phyloP scores from a whole-genome alignment of 2,329 filamentous ascomycete genomes.

The Ambrosiella beaveri region DNA sequence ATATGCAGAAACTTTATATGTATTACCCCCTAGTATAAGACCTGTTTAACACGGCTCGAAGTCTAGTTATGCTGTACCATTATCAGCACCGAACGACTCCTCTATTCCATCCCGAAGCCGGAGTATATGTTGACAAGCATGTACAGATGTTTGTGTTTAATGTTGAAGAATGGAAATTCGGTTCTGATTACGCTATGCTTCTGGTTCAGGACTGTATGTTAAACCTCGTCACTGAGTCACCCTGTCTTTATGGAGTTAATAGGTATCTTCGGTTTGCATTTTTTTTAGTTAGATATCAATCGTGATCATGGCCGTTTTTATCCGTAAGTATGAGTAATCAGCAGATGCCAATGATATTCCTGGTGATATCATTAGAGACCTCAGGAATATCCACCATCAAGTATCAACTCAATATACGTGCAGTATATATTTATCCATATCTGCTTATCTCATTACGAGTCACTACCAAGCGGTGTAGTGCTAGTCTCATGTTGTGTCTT shows the following conservation, averaged over 20 bases:
- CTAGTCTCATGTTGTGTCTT: too few relatives aligned
- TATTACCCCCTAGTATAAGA: neutral
- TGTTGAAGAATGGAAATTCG: neutral
- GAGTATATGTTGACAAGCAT: neutral
- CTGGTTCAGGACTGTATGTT: neutral
- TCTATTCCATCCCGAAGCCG: neutral
- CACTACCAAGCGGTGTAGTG: too few relatives aligned
- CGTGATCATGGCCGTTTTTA: too few relatives aligned
- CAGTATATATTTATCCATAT: too few relatives aligned
- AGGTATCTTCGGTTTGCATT: neutral
- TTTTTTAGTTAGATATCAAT: neutral
- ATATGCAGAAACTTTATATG: neutral
- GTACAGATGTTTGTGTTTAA: neutral
- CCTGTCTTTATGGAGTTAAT: too few relatives aligned
- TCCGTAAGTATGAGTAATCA: too few relatives aligned
- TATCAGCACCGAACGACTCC: neutral
- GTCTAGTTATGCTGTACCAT: constrained; percentile 3
- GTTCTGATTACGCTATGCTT: neutral
- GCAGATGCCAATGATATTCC: too few relatives aligned
- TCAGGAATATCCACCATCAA: too few relatives aligned
- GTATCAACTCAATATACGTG: too few relatives aligned
- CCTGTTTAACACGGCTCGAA: neutral
- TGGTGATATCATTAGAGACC: too few relatives aligned
- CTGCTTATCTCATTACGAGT: too few relatives aligned
- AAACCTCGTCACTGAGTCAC: neutral